Evolutionary conservation across 2,329 filamentous ascomycete genomes (phyloP).

Genomic region (Tolypocladium amazonense): DNA sequence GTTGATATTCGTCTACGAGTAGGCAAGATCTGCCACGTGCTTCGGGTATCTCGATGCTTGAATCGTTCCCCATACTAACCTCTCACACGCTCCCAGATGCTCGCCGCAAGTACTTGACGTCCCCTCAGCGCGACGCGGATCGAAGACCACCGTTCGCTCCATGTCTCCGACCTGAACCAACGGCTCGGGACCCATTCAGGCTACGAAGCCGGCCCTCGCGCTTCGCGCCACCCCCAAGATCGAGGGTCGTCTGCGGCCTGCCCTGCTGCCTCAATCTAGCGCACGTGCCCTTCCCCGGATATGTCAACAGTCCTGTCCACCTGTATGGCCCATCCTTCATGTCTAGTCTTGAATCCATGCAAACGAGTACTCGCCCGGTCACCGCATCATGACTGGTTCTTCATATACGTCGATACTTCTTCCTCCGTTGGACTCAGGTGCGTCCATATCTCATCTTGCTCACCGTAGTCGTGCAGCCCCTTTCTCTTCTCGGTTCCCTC

Average conservation of each 20-base stretch:
- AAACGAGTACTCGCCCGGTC: not conserved
- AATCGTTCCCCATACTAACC: not conserved
- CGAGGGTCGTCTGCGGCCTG: not conserved
- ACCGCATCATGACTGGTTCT: not conserved
- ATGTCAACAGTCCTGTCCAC: too few species aligned
- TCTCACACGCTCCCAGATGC: not conserved
- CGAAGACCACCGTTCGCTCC: not conserved
- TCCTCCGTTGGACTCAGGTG: conserved; percentile 8
- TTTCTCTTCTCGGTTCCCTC: conserved; percentile 1
- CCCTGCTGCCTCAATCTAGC: not conserved
- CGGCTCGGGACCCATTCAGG: not conserved
- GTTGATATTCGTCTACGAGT: not conserved
- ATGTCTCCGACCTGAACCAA: not conserved
- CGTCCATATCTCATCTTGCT: conserved; percentile 13
- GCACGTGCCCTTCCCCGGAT: not conserved
- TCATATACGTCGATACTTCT: not conserved
- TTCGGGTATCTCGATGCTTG: not conserved
- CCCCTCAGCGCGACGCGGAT: not conserved
- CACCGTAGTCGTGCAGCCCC: conserved; percentile 9
- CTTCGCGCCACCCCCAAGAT: not conserved
- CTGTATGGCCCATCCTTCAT: not conserved
- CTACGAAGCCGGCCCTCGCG: not conserved
- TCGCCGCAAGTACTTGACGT: not conserved
- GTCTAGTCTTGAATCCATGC: not conserved
- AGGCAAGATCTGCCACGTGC: not conserved